phyloP scores from a whole-genome alignment of 139 green algal genomes.

The Chlamydomonas sp. region DNA sequence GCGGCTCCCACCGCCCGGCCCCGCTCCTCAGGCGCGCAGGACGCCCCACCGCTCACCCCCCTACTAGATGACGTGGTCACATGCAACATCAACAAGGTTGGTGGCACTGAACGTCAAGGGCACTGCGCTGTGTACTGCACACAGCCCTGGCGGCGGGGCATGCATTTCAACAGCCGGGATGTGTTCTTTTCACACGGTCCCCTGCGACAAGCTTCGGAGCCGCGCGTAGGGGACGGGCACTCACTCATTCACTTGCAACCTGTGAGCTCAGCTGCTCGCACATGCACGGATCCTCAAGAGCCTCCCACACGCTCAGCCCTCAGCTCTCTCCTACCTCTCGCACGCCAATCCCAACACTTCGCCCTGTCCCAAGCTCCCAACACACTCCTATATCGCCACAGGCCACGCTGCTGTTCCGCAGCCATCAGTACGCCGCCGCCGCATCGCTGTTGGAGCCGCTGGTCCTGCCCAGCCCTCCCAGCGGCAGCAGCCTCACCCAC shows the following conservation, averaged over 20 bases:
- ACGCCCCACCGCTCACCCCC: conserved; percentile 14
- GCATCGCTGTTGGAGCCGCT: conserved; percentile 22
- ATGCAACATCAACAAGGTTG: conserved; percentile 30
- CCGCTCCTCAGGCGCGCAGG: conserved; percentile 1
- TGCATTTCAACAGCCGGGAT: background rate
- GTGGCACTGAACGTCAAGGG: background rate
- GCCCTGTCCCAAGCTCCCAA: background rate
- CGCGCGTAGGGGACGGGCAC: no score
- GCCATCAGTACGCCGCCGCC: conserved; percentile 12
- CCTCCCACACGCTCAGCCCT: no score
- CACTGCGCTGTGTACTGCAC: background rate
- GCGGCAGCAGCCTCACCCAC: no score
- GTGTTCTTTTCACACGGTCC: background rate
- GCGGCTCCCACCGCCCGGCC: background rate
- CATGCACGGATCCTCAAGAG: no score
- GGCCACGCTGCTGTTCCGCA: conserved; percentile 31
- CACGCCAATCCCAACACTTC: background rate
- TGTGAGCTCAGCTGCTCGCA: no score
- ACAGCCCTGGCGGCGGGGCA: background rate
- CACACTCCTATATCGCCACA: background rate
- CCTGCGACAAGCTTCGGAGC: no score
- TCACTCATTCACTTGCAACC: no score
- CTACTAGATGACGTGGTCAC: conserved; percentile 25
- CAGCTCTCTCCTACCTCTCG: background rate
- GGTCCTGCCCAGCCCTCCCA: background rate